Conservation (phyloP, 805 yeast genomes). For the Sungouiozyma intestinalis region DNA sequence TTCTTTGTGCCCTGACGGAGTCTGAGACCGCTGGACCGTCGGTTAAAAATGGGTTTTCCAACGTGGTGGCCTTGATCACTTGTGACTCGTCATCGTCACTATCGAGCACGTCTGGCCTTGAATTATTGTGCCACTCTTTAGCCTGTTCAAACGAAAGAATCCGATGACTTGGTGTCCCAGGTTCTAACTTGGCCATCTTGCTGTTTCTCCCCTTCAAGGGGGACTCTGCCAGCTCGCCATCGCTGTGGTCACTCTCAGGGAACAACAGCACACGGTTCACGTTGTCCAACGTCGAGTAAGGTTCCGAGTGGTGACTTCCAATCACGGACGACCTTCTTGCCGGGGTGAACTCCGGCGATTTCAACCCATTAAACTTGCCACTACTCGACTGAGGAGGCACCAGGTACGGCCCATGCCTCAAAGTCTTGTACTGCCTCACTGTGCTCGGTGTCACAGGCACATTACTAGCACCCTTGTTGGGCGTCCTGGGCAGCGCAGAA, state of each 20-base stretch:
- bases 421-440: conserved; percentile 4
- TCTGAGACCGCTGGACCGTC: conserved; percentile 3
- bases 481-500: conserved; percentile 7
- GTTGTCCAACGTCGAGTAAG: conserved; percentile 6
- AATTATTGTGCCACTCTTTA: conserved; percentile 27
- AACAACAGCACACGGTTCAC: conserved; percentile 20
- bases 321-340: conserved; percentile 9
- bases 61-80: background rate
- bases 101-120: conserved; percentile 12
- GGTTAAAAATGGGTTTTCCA: conserved; percentile 14
- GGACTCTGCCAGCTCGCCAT: background rate
- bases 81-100: conserved; percentile 7
- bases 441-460: conserved; percentile 23
- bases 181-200: conserved; percentile 8
- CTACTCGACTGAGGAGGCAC: conserved; percentile 8
- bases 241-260: conserved; percentile 9
- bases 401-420: conserved; percentile 9
- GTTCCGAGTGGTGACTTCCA: conserved; percentile 2
- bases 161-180: conserved; percentile 30
- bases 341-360: conserved; percentile 28
- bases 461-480: conserved; percentile 3
- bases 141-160: conserved; percentile 27
- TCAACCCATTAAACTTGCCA: conserved; percentile 13
- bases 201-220: conserved; percentile 5
- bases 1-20: conserved; percentile 9